Evolutionary conservation across 2,329 filamentous ascomycete species (phyloP), one percentile per base, ranked within the genome.

Genomic region (Alternaria dauci): DNA sequence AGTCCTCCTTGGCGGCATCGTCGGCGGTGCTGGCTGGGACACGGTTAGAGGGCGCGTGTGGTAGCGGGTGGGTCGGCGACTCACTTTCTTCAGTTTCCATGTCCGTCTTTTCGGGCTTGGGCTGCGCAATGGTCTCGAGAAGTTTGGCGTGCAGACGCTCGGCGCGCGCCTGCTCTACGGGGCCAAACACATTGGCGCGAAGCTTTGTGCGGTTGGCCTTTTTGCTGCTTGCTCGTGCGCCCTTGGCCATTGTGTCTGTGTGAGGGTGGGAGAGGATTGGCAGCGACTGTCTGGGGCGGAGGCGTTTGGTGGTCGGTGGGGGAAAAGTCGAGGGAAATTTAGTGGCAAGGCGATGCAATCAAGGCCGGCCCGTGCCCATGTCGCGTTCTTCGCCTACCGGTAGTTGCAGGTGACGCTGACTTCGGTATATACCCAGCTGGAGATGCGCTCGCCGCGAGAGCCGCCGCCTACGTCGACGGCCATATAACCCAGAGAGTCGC

Each of bases 61-160:
- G 9, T 16, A 8, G n/a, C 41, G 8, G 30, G 18, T 6, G 28
- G 55, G 26, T 25, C 52, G 25, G 50, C 43, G 36, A 55, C 55
- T 56, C 65, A 77, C 75, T 70, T 64, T 81, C 82, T 53, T 80
- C 78, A 61, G 81, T 81, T 42, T 84, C 81, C 69, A 84, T 82
- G 43, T 82, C 78, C 56, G 79, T 78, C 62, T 69, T 76, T 55
- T 78, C 74, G 51, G 91, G 89, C 78, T 91, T 93, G 61, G 92
- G 89, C 75, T 93, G 89, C 58, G 89, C 85, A 47, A 91, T 91
- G 70, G 96, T 79, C 77, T 94, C 93, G 73, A 94, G 84, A 61
- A 97, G 84, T 81, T 95, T 97, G 62, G 91, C 91, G 39, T 92
- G 93, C 36, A 97, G 87, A 68, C 94, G 89, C 79, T 94, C 90